Evolutionary conservation across 164 flowering plant species (phyloP).

Genomic region (Aristolochia californica): DNA sequence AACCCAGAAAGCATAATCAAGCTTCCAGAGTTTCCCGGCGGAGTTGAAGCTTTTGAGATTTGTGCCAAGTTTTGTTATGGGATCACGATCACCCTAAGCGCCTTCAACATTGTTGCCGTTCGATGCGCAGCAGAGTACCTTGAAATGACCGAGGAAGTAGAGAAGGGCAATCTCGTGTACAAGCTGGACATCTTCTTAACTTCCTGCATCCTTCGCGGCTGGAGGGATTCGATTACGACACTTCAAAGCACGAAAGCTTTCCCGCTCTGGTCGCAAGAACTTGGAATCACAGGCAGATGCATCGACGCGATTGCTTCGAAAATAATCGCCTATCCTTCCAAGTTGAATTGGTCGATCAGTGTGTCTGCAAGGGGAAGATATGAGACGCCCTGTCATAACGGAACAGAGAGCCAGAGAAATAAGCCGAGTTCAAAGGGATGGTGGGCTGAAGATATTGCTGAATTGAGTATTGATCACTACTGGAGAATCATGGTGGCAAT

Average conservation of each 20-base stretch:
- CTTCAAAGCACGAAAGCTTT: constrained; percentile 64
- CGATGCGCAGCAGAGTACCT: constrained; percentile 90
- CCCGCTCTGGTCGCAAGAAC: constrained; percentile 62
- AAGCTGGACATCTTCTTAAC: constrained; percentile 80
- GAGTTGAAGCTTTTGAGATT: constrained; percentile 77
- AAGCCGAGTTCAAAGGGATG: constrained; percentile 34
- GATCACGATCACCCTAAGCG: constrained; percentile 82
- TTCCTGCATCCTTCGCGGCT: constrained; percentile 84
- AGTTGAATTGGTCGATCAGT: constrained; percentile 45
- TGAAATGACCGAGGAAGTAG: constrained; percentile 88
- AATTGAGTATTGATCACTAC: constrained; percentile 64
- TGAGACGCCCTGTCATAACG: constrained; percentile 37
- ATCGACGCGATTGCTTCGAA: constrained; percentile 59
- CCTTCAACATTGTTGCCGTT: constrained; percentile 67
- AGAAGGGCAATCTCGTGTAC: constrained; percentile 75
- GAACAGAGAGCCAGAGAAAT: constrained; percentile 35
- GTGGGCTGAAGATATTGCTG: constrained; percentile 93
- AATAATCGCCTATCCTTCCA: constrained; percentile 41
- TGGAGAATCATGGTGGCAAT: constrained; percentile 74
- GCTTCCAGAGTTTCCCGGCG: constrained; percentile 82
- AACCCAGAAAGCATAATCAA: constrained; percentile 51
- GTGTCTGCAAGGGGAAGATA: constrained; percentile 48
- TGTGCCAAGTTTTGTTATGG: constrained; percentile 98
- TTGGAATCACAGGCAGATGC: constrained; percentile 74
- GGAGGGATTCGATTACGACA: constrained; percentile 74